Evolutionary conservation across 1,284 basidiomycete genomes (phyloP).

Genomic region (Kalmanozyma brasiliensis): DNA sequence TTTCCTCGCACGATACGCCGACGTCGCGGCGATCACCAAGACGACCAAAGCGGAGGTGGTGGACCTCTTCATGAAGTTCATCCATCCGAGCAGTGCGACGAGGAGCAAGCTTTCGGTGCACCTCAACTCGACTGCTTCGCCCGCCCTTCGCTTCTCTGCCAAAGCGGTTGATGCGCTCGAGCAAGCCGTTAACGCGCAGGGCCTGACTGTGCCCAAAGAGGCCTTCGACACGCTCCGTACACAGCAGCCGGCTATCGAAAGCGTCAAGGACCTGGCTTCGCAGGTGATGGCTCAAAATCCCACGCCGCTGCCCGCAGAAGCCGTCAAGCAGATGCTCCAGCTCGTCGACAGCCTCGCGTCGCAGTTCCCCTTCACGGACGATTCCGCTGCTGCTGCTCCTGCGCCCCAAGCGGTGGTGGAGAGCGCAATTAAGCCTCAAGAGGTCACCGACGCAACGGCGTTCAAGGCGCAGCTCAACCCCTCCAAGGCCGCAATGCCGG

Average conservation of each 20-base stretch:
- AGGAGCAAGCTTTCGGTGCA: conserved; percentile 58
- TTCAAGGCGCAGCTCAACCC: conserved; percentile 77
- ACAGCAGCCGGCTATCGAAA: conserved; percentile 70
- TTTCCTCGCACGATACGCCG: conserved; percentile 73
- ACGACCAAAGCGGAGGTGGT: conserved; percentile 83
- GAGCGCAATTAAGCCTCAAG: conserved; percentile 71
- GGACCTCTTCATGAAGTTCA: conserved; percentile 77
- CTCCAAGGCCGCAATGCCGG: conserved; percentile 69
- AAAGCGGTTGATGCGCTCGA: conserved; percentile 77
- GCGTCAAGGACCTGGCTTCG: conserved; percentile 55
- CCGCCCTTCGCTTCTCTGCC: conserved; percentile 74
- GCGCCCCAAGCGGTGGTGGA: conserved; percentile 60
- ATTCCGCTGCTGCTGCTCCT: conserved; percentile 72
- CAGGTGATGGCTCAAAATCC: conserved; percentile 67
- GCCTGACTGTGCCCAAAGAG: conserved; percentile 73
- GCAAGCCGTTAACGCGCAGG: conserved; percentile 72
- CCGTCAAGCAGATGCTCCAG: conserved; percentile 72
- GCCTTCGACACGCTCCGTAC: conserved; percentile 71
- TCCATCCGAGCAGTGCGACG: conserved; percentile 71
- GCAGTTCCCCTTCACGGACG: conserved; percentile 70
- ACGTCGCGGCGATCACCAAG: conserved; percentile 75
- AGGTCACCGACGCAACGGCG: conserved; percentile 75
- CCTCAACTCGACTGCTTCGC: conserved; percentile 70
- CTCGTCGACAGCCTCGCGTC: conserved; percentile 75
- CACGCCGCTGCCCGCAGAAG: conserved; percentile 67